Percentiles rank a stretch among this genome's conserved stretches.
Conservation (phyloP, 2,329 filamentous ascomycete species). For the Talaromyces rugulosus region DNA sequence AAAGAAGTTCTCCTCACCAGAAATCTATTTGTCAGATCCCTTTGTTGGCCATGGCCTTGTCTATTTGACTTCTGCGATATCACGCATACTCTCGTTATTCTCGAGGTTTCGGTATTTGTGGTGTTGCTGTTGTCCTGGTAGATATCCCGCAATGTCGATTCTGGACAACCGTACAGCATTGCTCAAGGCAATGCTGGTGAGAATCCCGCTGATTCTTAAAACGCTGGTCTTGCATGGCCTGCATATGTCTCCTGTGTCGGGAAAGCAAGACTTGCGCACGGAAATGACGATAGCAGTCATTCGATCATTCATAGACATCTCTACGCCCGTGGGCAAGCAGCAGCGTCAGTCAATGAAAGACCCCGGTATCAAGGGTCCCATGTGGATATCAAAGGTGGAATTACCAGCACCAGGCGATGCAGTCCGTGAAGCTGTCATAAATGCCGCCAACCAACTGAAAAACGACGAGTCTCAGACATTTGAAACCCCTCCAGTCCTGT, state of each 20-base stretch:
- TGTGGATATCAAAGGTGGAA: slow-evolving; percentile 74
- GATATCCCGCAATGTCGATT: slow-evolving; percentile 20
- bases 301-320: slow-evolving; percentile 57
- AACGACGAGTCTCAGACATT: slow-evolving; percentile 33
- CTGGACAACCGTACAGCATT: slow-evolving; percentile 22
- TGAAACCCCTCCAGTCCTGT: slow-evolving; percentile 28
- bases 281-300: slow-evolving; percentile 68
- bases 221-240: slow-evolving; percentile 47
- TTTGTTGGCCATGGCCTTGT: not conserved
- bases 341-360: slow-evolving; percentile 63
- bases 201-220: slow-evolving; percentile 40
- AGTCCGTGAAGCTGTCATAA: slow-evolving; percentile 33
- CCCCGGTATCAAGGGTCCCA: slow-evolving; percentile 66
- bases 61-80: not conserved
- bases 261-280: slow-evolving; percentile 74
- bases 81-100: not conserved
- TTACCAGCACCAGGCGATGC: slow-evolving; percentile 54
- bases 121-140: not conserved
- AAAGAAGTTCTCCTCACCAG: not conserved
- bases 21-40: not conserved
- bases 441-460: slow-evolving; percentile 37
- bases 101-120: not conserved
- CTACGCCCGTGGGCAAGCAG: slow-evolving; percentile 53
- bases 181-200: slow-evolving; percentile 34
- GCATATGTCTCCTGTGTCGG: slow-evolving; percentile 63